Base-by-base conservation (phyloP, 768 basidiomycete genomes). In the Mycena belliarum region DNA sequence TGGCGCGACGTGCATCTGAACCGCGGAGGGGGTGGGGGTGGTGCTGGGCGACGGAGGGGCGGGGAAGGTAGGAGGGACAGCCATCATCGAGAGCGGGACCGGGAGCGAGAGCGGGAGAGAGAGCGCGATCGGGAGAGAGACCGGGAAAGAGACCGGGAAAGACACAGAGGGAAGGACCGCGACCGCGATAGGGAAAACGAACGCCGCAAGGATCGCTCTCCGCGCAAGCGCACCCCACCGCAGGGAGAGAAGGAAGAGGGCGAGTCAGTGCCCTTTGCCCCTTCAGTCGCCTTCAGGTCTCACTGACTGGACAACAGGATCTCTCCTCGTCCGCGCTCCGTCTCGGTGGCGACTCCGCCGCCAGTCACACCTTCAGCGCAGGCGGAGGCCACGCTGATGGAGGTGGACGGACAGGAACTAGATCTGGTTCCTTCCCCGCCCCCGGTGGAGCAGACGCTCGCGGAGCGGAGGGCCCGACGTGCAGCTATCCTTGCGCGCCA, bases 221-320 rank as follows among this genome's bases (percentile, higher is more conserved):
- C 64, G 11, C 59, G 50, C 49, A 58, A 47, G 42, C 52, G 55
- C n/a, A 66, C 66, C 6, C 66, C 65, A 47, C 55, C 60, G 59
- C 59, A 6, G 68, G 57, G 46, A 63, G 91, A 92, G 63, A 88
- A 74, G 70, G 91, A 94, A 76, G 94, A 95, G 80, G 93, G 91
- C 79, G 94, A 96, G 93, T 95, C 75, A 89, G 94, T 94, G 23
- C 37, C 42, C 11, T 23, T 45, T 49, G 60, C 49, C 53, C 16
- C 12, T 35, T 9, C 33, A 14, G 7, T 14, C 14, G 7, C 14
- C 16, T 41, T 23, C 50, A 55, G 55, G 62, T 32, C 47, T 29
- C 9, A 18, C 14, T 23, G 16, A 33, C 50, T 44, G 49, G 37
- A 60, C 52, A 66, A 24, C 58, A 91, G 90, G 70, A 88, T 90